Base-by-base conservation (phyloP, 805 yeast genomes). In the Lachancea mirantina region DNA sequence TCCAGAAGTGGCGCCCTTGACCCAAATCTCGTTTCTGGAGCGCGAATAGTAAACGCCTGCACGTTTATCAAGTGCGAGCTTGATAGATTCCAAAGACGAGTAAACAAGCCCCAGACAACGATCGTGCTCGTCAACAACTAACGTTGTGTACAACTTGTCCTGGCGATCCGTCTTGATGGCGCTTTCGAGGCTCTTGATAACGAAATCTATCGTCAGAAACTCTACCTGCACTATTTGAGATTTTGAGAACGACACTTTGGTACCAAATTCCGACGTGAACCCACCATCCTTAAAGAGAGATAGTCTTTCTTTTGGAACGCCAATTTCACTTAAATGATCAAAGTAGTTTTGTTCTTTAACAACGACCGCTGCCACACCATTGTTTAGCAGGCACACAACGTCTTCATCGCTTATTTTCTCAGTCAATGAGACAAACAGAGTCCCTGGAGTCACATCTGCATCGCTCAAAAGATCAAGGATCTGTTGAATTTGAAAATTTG, bases 41-140 rank as follows among this genome's bases (percentile, higher is more conserved):
- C 98, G 78, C 6, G 96, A 84, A 59, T 82, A 96, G 61, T 92
- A 92, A 2, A 92, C 95, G 37, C 98, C 98, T 7, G 84, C 76
- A 30, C 74, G 71, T 14, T 84, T 79, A 39, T 74, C 74, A 45
- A 92, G 72, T 8, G 97, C 92, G 48, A 82, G 88, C 26, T 71
- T 61, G 49, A 92, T 76, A 20, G 95, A 84, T 46, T 81, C 87
- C 25, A 61, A 61, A 0, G 95, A 84, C 0, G 97, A 89, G 62
- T 87, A 92, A 7, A 89, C 96, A 18, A 89, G 68, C 4, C 98
- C 98, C 32, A 92, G 66, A 1, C 88, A 76, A 36, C 78, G 78
- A 38, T 83, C 77, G 35, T 76, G 65, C 21, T 55, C 45, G 45
- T 81, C 85, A 13, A 78, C 74, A 25, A 92, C 94, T 34, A 92